Evolutionary conservation across 1,284 basidiomycete genomes (phyloP), one percentile per base, ranked within the genome.

Genomic region (Vanrija sp.): DNA sequence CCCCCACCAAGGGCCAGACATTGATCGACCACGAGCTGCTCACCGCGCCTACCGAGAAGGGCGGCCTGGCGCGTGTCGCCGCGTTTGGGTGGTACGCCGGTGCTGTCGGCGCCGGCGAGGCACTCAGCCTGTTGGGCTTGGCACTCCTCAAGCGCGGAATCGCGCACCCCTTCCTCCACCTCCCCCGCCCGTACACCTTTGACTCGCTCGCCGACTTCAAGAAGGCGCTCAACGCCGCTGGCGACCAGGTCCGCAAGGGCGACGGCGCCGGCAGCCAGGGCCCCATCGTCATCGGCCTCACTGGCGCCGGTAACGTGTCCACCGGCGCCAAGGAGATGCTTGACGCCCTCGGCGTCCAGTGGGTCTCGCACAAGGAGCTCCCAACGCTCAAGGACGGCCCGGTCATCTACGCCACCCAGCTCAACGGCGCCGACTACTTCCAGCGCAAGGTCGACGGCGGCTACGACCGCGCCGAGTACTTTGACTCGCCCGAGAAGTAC

Each of bases 31-130:
- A 89, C 67, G 91, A 94, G 66, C 82, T 93, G 5, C 77, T 95
- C 25, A 86, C 84, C 1, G 82, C 62, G 0, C 66, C 66, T 5
- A 57, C 49, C 1, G 52, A 52, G 21, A 58, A 64, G 14, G 61
- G 63, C 4, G 77, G 80, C 34, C 85, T 87, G 10, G 88, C 88
- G 71, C 79, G 91, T 19, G 88, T 87, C 0, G 89, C 92, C 12
- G 91, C 86, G 0, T 93, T 94, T 75, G 91, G 91, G 0, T 90
- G 86, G 85, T 90, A 85, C 65, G 90, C 91, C 1, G 90, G 91
- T 71, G 88, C 89, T 54, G 88, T 89, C 10, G 91, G 91, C 7
- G 85, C 86, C 1, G 82, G 91, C 1, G 91, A 94, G 75, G 86
- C 88, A 0, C 80, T 95, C 23, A 83, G 82, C 5, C 82, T 88